Evolutionary conservation across 139 green algal genomes (phyloP).

Genomic region (Coelastrella sp.): DNA sequence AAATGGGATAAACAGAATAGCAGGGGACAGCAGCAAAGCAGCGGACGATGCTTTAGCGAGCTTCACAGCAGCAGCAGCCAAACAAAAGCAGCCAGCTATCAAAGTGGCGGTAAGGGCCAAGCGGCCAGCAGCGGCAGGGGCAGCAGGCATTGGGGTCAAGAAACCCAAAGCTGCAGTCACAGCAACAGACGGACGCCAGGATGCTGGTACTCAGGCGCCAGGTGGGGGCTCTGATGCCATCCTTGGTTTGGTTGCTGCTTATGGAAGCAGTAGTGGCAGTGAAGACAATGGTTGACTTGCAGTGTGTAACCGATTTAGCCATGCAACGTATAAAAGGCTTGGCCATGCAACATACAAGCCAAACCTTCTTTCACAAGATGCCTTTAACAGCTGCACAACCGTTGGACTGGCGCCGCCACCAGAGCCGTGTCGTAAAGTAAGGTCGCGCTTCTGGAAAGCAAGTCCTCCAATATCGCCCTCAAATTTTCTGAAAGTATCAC

Average conservation of each 20-base stretch:
- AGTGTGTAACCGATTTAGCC: not conserved
- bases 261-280: constrained; percentile 45
- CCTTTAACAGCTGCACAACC: too few relatives aligned
- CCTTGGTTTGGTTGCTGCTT: constrained; percentile 53
- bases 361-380: too few relatives aligned
- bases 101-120: constrained; percentile 21
- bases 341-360: too few relatives aligned
- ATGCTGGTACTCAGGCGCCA: not conserved
- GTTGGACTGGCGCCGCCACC: too few relatives aligned
- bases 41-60: not conserved
- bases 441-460: too few relatives aligned
- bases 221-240: constrained; percentile 22
- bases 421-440: too few relatives aligned
- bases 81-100: constrained; percentile 23
- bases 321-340: too few relatives aligned
- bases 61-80: not conserved
- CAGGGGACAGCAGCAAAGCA: not conserved
- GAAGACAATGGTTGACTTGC: not conserved
- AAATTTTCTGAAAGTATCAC: too few relatives aligned
- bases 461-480: too few relatives aligned
- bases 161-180: constrained; percentile 30
- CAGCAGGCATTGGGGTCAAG: constrained; percentile 45
- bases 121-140: constrained; percentile 46
- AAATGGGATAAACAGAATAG: not conserved
- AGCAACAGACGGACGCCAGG: not conserved